Percentiles rank a stretch among this genome's conserved stretches.
Conservation (phyloP, 83 land plant species). For the Diphasiastrum complanatum region DNA sequence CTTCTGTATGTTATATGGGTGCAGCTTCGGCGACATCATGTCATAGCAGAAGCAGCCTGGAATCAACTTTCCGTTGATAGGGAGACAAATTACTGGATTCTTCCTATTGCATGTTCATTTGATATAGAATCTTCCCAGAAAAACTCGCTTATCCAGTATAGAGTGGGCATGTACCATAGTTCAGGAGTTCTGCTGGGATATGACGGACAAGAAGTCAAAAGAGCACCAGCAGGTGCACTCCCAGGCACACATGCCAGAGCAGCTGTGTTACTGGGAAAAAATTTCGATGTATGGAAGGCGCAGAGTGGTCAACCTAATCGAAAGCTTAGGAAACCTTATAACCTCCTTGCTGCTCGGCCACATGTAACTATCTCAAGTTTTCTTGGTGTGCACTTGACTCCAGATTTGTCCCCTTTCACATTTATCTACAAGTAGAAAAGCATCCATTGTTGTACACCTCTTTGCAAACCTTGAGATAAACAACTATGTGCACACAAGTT, state of each 20-base stretch:
- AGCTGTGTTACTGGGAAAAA: constrained; percentile 38
- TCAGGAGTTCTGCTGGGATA: constrained; percentile 27
- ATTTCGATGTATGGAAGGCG: constrained; percentile 32
- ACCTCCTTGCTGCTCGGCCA: constrained; percentile 30
- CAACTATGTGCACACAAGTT: too few species aligned
- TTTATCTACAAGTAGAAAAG: too few species aligned
- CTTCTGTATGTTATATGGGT: not conserved
- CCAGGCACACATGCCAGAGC: constrained; percentile 37
- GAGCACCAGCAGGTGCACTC: constrained; percentile 26
- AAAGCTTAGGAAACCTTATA: constrained; percentile 25
- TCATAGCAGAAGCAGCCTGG: constrained; percentile 38
- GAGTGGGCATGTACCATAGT: constrained; percentile 36
- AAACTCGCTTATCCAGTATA: constrained; percentile 39
- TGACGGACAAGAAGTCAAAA: not conserved
- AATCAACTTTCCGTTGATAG: constrained; percentile 44
- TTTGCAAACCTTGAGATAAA: too few species aligned
- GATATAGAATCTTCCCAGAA: constrained; percentile 44
- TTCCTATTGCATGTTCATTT: constrained; percentile 32
- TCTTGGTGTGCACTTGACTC: constrained; percentile 19
- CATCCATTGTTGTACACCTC: too few species aligned
- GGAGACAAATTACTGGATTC: constrained; percentile 42
- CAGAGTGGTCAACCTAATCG: not conserved
- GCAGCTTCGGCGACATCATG: constrained; percentile 45
- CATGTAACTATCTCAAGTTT: constrained; percentile 30
- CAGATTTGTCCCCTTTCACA: not conserved